Evolutionary conservation across 2,329 filamentous ascomycete species (phyloP), one percentile per base, ranked within the genome.

Genomic region (Neopestalotiopsis sp.): DNA sequence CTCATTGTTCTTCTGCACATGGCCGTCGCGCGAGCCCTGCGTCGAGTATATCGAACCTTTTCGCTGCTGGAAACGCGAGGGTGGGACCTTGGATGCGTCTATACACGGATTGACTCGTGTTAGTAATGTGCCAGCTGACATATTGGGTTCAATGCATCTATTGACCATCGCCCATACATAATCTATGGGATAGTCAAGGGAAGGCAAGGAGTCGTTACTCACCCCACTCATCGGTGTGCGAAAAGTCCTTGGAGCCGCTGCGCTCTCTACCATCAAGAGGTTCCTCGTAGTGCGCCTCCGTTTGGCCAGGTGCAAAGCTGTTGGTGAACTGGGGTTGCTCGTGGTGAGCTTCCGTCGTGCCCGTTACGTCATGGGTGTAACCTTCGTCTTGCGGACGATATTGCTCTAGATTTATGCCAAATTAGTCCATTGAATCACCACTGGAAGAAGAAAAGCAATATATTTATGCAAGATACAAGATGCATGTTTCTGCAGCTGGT

Each of bases 21-120:
- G 89, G 20, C 89, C 89, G 77, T 92, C 90, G 69, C 90, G 86
- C 30, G 88, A 90, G 74, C 83, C 83, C 2, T 88, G 90, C 9
- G 90, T 92, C 61, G 89, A 88, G 77, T 89, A 91, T 79, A 92
- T 90, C 76, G 88, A 91, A 67, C 90, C 90, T 79, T 90, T 89
- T 75, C 88, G 87, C 81, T 91, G 91, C 79, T 92, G 90, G 81
- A 92, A 92, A 61, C 88, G 88, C 71, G 87, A 90, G 10, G 90
- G 90, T 1, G 88, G 88, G 0, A 91, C 89, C 79, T 92, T 92
- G 73, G 87, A 85, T 4, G 90, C 90, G 79, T 92, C 90, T 89
- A 63, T 70, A 45, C 12, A 30, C 10, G 40, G 32, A 28, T 20
- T 13, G 14, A 14, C 32, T 28, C 17, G 17, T 61, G 20, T 34